Conservation (phyloP, 2,329 filamentous ascomycete genomes). For the Nemania sp. region DNA sequence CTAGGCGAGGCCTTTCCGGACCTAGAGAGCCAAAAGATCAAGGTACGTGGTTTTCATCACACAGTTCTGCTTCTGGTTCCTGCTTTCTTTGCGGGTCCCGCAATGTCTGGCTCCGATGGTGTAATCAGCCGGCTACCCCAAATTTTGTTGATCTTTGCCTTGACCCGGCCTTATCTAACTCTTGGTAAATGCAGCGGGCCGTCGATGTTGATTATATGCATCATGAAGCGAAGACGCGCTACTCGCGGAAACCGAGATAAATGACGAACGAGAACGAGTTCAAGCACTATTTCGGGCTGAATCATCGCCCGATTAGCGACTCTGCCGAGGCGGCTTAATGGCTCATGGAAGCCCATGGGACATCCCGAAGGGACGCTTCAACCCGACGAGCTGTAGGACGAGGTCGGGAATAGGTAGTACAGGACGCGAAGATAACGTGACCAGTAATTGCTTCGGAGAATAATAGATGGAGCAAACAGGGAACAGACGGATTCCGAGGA, state of each 20-base stretch:
- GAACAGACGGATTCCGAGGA: no score
- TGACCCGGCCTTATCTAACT: constrained; percentile 18
- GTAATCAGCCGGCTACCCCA: background rate
- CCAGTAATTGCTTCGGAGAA: background rate
- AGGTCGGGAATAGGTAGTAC: no score
- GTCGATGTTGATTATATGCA: constrained; percentile 27
- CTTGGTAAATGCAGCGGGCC: constrained; percentile 21
- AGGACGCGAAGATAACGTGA: background rate
- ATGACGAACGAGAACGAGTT: background rate
- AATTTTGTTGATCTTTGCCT: constrained; percentile 13
- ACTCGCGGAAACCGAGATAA: constrained; percentile 15
- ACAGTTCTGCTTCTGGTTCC: background rate
- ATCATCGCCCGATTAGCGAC: background rate
- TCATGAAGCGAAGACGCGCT: constrained; percentile 17
- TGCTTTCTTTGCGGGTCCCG: background rate
- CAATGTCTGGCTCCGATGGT: background rate
- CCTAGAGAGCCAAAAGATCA: constrained; percentile 14
- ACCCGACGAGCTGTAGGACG: no score
- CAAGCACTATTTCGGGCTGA: background rate
- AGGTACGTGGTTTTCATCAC: constrained; percentile 15
- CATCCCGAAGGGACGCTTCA: background rate
- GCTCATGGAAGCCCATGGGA: background rate
- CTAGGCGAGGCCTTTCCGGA: constrained; percentile 23
- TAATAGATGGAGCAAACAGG: constrained; percentile 1
- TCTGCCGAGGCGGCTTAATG: background rate